phyloP scores from a whole-genome alignment of 2,329 filamentous ascomycete genomes.

The Fusarium sp. region DNA sequence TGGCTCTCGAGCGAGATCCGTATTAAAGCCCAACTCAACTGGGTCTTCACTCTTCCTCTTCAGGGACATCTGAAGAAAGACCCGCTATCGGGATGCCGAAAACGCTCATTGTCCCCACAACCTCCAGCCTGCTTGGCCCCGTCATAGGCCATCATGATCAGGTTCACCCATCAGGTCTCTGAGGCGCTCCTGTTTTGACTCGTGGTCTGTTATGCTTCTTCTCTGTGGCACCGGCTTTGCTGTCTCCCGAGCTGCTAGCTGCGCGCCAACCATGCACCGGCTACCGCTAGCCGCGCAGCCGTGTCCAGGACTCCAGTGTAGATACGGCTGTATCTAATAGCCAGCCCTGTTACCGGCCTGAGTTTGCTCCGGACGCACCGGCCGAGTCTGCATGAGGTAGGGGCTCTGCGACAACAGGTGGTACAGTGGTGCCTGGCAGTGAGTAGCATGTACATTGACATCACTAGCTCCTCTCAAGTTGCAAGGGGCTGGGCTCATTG shows the following conservation, averaged over 20 bases:
- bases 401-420: constrained; percentile 1
- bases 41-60: constrained; percentile 32
- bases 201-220: constrained; percentile 45
- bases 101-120: constrained; percentile 37
- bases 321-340: constrained; percentile 25
- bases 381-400: constrained; percentile 35
- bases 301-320: constrained; percentile 17
- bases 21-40: constrained; percentile 28
- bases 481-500: constrained; percentile 11
- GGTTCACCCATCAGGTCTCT: constrained; percentile 3
- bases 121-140: constrained; percentile 24
- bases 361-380: constrained; percentile 40
- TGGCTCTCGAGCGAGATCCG: constrained; percentile 23
- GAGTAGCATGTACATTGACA: constrained; percentile 10
- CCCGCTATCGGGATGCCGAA: constrained; percentile 45
- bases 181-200: constrained; percentile 36
- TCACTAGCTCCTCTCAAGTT: constrained; percentile 18
- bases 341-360: constrained; percentile 31
- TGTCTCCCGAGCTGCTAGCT: constrained; percentile 44
- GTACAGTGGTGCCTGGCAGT: constrained; percentile 1
- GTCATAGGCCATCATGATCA: constrained; percentile 15
- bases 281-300: constrained; percentile 34
- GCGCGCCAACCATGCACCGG: constrained; percentile 39
- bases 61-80: constrained; percentile 41
- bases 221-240: constrained; percentile 45